Percentiles rank a stretch among this genome's conserved stretches.
phyloP scores from a whole-genome alignment of 2,329 filamentous ascomycete genomes.

The Pestalotiopsis sp. region DNA sequence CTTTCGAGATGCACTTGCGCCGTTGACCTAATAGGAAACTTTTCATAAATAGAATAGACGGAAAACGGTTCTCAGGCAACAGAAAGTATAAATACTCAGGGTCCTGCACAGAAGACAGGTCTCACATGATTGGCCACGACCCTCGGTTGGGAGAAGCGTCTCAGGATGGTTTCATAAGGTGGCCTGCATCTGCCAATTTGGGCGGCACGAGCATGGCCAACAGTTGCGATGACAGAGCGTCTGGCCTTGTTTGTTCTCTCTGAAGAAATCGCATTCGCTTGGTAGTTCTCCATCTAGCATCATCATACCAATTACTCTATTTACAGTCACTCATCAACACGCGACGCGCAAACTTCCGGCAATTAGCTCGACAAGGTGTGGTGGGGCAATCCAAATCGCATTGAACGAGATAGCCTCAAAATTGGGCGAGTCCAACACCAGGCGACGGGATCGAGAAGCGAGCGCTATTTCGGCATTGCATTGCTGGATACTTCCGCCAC shows the following conservation, averaged over 20 bases:
- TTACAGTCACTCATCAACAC: no score
- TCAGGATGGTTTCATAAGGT: conserved; percentile 8
- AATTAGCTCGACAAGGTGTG: no score
- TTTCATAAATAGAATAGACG: no score
- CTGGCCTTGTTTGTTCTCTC: no score
- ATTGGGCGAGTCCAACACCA: neutral
- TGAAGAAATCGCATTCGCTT: no score
- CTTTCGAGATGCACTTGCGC: neutral
- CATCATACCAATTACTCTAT: no score
- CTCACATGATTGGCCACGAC: neutral
- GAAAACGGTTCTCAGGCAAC: no score
- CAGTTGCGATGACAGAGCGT: neutral
- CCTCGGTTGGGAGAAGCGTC: conserved; percentile 1
- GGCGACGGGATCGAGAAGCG: neutral
- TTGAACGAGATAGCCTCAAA: neutral
- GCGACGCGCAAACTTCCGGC: no score
- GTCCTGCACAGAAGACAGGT: neutral
- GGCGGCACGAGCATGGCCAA: neutral
- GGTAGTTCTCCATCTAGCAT: no score
- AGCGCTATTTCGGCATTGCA: neutral
- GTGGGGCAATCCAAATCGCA: no score
- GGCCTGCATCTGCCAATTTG: neutral
- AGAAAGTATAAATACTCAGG: neutral
- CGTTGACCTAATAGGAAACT: no score
- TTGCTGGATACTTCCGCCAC: no score